Base-by-base conservation (phyloP, 1,284 basidiomycete species). In the Coniferiporia sulphurascens region DNA sequence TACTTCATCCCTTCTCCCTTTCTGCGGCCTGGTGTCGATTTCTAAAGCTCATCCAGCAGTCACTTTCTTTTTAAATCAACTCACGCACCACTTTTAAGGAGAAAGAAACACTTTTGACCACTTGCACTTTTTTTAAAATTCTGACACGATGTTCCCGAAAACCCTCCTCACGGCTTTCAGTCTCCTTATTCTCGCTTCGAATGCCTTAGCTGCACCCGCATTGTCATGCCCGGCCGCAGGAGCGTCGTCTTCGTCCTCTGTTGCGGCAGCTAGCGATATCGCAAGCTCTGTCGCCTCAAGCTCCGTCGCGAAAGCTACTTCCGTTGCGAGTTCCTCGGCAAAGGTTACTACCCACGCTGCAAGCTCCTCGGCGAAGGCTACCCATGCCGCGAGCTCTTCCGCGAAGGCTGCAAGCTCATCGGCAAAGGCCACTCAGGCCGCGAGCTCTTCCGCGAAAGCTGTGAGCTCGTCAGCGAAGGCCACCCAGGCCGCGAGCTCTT, bases 21-120 rank as follows among this genome's bases (percentile, higher is more conserved):
- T 45, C 46, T 38, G 22, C 53, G 53, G 19, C 53, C 53, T 55
- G 53, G 53, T 55, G 53, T 55, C 53, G 53, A 17, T 46, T 46
- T 19, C 32, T 17, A 27, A 55, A 55, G 53, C 53, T 55, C 53
- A 55, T 21, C 38, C 36, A 55, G 53, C 53, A 55, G 27, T 36
- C 45, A 55, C 53, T 46, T 55, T 55, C 53, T n/a, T 48, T 55
- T 48, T 8, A 4, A 10, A 13, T 19, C 36, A 10, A 3, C 8
- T 36, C n/a, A 22, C 43, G 41, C 15, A 21, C 41, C 21, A 27
- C 38, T 46, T 46, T 55, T 46, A 9, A 55, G 15, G 19, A 44
- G 41, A 27, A 50, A 32, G 15, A 32, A 51, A 51, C 21, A 51
- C 4, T 22, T 10, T 34, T 21, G n/a, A 21, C 9, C 44, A n/a